Percentiles rank a stretch among this genome's conserved stretches.
phyloP scores from a whole-genome alignment of 2,329 filamentous ascomycete genomes.

The Talaromyces sp. region DNA sequence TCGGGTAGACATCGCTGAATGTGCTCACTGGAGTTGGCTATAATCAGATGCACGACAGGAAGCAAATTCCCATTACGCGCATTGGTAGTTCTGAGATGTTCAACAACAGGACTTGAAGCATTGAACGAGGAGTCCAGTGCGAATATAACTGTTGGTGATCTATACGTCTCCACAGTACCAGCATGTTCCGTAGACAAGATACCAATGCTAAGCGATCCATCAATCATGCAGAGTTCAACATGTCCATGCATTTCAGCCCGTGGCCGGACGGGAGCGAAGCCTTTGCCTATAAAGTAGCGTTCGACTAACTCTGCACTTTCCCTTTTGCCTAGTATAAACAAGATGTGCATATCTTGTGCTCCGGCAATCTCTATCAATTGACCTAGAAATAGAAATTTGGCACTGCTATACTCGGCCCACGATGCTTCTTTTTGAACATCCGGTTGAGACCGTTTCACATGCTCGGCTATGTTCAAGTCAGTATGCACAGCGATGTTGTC shows the following conservation, averaged over 20 bases:
- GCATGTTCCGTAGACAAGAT: conserved; percentile 32
- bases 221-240: conserved; percentile 36
- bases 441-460: conserved; percentile 33
- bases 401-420: conserved; percentile 47
- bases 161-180: conserved; percentile 31
- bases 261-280: conserved; percentile 31
- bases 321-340: conserved; percentile 37
- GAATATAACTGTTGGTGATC: conserved; percentile 39
- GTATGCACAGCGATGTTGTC: conserved; percentile 45
- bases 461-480: conserved; percentile 42
- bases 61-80: conserved; percentile 34
- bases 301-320: conserved; percentile 39
- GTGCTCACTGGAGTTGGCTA: conserved; percentile 48
- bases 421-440: conserved; percentile 38
- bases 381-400: conserved; percentile 46
- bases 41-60: conserved; percentile 43
- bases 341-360: conserved; percentile 36
- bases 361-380: conserved; percentile 38
- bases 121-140: conserved; percentile 44
- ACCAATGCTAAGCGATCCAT: conserved; percentile 35
- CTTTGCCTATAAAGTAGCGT: conserved; percentile 42
- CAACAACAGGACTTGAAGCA: conserved; percentile 36
- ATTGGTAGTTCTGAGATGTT: conserved; percentile 38
- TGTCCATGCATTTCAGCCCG: conserved; percentile 31
- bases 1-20: conserved; percentile 43